Base-by-base conservation (phyloP, 2,329 filamentous ascomycete genomes). In the Teratosphaeria destructans region DNA sequence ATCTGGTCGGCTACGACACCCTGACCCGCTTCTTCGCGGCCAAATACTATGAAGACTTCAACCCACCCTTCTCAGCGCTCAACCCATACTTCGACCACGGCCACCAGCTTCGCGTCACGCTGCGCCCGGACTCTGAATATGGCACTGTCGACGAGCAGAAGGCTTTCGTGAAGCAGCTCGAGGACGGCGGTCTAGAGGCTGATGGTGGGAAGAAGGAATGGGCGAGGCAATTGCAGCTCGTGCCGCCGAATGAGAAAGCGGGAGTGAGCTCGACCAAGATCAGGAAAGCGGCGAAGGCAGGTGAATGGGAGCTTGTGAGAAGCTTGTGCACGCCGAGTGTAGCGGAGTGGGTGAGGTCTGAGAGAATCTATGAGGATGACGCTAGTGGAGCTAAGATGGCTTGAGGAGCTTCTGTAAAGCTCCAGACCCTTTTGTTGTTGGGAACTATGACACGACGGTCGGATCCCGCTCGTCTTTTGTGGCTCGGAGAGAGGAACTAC, bases 1-100 rank as follows among this genome's bases (percentile, higher is more conserved):
- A 89, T 67, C 80, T 92, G 2, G 82, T 84, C 1, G 89, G 89
- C 32, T 93, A 85, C 70, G 89, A 93, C 67, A 93, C 89, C 0
- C 74, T 92, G 6, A 83, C 87, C 16, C 82, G 89, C 23, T 83
- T 93, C 57, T 83, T 93, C 57, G 82, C 89, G 58, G 78, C 88
- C 55, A 81, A 86, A 0, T 89, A 87, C 70, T 93, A 93, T 73
- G 90, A 90, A 68, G 70, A 72, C 58, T 63, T 76, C 68, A 39
- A 72, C 59, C 69, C 76, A 69, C 66, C 87, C 62, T 77, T 82
- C 12, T 73, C 71, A 0, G 81, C 82, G 0, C 76, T 93, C 2
- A 75, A 76, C 1, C 83, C 84, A 0, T 88, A 90, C 68, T 85
- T 92, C 63, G 74, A 76, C 27, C 69, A 72, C 1, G 78, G 78